Conservation (phyloP, 1,284 basidiomycete species). For the Neolentinus lepideus region DNA sequence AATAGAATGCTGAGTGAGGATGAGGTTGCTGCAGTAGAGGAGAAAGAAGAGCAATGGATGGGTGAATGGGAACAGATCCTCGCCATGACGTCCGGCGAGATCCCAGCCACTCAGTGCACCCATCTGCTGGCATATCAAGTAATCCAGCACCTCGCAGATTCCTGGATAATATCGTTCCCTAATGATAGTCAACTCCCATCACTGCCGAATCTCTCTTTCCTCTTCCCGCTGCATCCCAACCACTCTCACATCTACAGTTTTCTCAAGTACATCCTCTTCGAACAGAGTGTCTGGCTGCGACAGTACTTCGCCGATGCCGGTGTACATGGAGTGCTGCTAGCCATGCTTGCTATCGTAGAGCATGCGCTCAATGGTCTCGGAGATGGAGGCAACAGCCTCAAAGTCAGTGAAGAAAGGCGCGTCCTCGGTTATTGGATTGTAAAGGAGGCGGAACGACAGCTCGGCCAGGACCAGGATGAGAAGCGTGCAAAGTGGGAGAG, state of each 20-base stretch:
- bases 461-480: not conserved
- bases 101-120: not conserved
- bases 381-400: not conserved
- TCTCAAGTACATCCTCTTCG: slow-evolving; percentile 5
- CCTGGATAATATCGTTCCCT: not conserved
- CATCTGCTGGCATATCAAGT: not conserved
- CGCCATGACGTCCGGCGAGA: not conserved
- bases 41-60: slow-evolving; percentile 2
- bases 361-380: not conserved
- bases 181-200: not conserved
- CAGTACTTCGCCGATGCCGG: not conserved
- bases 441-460: not conserved
- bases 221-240: not conserved
- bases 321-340: not conserved
- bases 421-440: not conserved
- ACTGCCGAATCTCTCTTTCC: not conserved
- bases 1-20: not conserved
- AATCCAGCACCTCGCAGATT: not conserved
- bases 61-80: not conserved
- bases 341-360: slow-evolving; percentile 5
- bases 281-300: slow-evolving; percentile 5
- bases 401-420: not conserved
- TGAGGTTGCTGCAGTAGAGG: not conserved
- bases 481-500: not conserved
- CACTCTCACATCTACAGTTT: slow-evolving; percentile 3